Percentiles rank a stretch among this genome's conserved stretches.
Conservation (phyloP, 768 basidiomycete species). For the Lyophyllum semitale region DNA sequence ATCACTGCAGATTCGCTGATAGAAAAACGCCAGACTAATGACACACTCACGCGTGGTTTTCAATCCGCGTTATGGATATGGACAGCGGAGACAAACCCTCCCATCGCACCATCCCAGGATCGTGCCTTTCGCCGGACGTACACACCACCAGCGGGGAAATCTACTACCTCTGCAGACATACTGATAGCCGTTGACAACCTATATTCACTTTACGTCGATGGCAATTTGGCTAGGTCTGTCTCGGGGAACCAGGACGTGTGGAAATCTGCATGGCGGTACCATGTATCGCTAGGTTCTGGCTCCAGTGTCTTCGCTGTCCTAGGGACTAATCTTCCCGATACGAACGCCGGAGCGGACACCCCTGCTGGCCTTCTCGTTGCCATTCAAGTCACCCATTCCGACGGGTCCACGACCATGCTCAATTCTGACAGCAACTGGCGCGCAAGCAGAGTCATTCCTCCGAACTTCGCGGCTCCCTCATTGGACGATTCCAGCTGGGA, state of each 20-base stretch:
- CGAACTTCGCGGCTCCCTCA: background rate
- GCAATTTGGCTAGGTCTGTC: background rate
- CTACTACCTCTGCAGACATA: constrained; percentile 3
- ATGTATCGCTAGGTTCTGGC: background rate
- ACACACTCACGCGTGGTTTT: constrained; percentile 18
- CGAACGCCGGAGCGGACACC: background rate
- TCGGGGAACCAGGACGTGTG: background rate
- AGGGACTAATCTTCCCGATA: background rate
- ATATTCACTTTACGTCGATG: background rate
- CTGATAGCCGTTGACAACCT: constrained; percentile 4
- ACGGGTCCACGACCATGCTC: background rate
- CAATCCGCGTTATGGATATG: constrained; percentile 28
- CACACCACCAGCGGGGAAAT: constrained; percentile 1
- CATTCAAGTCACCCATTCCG: constrained; percentile 1
- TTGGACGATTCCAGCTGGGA: constrained; percentile 20
- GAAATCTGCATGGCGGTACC: background rate
- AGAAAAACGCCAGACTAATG: constrained; percentile 10
- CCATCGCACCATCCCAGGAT: background rate
- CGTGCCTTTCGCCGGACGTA: constrained; percentile 3
- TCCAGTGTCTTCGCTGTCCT: constrained; percentile 6
- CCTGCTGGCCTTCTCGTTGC: constrained; percentile 6
- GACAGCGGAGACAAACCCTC: constrained; percentile 19
- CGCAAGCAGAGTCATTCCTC: background rate
- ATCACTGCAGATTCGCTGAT: constrained; percentile 17
- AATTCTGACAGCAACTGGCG: background rate